Percentiles rank a stretch among this genome's conserved stretches.
Conservation (phyloP, 441 rosid genomes). For the Corymbia citriodora region DNA sequence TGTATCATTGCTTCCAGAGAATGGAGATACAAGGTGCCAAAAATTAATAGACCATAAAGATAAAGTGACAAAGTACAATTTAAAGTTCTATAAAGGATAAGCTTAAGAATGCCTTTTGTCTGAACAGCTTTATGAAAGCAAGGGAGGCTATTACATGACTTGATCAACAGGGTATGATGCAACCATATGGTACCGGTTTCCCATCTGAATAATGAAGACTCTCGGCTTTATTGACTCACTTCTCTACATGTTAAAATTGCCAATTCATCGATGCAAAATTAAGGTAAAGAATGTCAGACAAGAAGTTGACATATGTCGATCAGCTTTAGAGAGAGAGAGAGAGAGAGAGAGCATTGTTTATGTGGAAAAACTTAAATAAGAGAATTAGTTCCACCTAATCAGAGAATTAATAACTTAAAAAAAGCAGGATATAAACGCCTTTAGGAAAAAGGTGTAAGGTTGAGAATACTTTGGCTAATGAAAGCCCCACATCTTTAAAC, state of each 20-base stretch:
- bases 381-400: background rate
- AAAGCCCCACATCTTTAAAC: constrained; percentile 23
- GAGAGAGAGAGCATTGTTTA: background rate
- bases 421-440: background rate
- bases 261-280: background rate
- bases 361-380: background rate
- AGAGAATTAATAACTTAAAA: background rate
- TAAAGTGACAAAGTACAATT: background rate
- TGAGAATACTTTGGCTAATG: background rate
- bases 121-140: background rate
- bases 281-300: background rate
- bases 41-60: background rate
- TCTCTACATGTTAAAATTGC: background rate
- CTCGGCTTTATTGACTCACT: background rate
- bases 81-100: background rate
- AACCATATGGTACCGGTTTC: background rate
- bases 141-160: background rate
- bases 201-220: background rate
- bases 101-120: background rate
- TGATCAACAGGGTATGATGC: background rate
- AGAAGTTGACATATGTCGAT: background rate
- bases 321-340: background rate
- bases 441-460: background rate
- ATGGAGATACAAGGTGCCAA: background rate
- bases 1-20: background rate